These are phyloP conservation scores for Tolypocladium pustulatum DNA, from an alignment of 2,329 filamentous ascomycete species.

Conservation along the genomic window DNA sequence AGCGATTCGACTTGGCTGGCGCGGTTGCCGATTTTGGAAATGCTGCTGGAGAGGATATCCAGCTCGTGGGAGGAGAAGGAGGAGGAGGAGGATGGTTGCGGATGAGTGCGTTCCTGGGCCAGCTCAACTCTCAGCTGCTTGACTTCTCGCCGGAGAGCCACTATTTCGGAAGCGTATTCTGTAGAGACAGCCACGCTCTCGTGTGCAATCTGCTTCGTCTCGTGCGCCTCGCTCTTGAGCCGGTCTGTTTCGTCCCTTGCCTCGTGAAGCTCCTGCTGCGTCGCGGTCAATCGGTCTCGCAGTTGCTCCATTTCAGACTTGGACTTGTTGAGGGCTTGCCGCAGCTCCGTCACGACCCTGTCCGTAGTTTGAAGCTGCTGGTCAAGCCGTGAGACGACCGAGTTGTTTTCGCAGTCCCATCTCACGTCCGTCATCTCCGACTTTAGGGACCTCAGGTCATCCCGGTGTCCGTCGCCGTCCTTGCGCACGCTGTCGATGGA, in stretches of 20 bases:
- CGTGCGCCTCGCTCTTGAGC: constrained; percentile 12
- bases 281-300: constrained; percentile 10
- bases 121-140: constrained; percentile 18
- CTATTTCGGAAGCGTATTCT: constrained; percentile 19
- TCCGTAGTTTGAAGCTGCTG: constrained; percentile 12
- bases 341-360: constrained; percentile 9
- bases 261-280: constrained; percentile 13
- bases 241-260: constrained; percentile 11
- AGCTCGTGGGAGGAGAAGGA: constrained; percentile 21
- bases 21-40: constrained; percentile 25
- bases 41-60: constrained; percentile 27
- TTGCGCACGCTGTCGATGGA: constrained; percentile 15
- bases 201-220: constrained; percentile 12
- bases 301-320: constrained; percentile 8
- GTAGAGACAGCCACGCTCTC: constrained; percentile 13
- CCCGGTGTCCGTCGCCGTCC: constrained; percentile 9
- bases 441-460: constrained; percentile 17
- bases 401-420: constrained; percentile 4
- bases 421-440: constrained; percentile 12
- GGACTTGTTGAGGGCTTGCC: constrained; percentile 8
- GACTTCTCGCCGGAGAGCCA: constrained; percentile 21
- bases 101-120: constrained; percentile 12
- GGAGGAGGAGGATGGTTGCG: constrained; percentile 3
- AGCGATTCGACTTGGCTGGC: constrained; percentile 28
- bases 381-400: constrained; percentile 10